Conservation (phyloP, 257 asterid genomes). For the Jacaranda mimosifolia region DNA sequence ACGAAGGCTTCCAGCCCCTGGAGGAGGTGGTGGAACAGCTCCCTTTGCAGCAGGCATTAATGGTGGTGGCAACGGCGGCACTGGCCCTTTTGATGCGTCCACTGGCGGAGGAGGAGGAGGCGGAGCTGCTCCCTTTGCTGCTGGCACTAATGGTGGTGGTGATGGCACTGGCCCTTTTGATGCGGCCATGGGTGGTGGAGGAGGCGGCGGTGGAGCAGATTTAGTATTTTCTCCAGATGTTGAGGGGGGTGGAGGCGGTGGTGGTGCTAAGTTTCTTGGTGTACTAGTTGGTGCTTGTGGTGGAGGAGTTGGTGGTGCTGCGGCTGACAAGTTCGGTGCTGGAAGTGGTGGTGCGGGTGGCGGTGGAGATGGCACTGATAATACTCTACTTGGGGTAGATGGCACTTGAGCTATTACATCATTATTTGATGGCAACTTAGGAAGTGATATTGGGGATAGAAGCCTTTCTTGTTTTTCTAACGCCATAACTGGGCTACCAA, state of each 20-base stretch:
- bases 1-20: constrained; percentile 56
- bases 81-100: constrained; percentile 44
- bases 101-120: constrained; percentile 65
- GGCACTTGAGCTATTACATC: constrained; percentile 34
- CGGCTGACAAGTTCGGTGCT: background rate
- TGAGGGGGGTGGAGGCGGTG: constrained; percentile 30
- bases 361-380: constrained; percentile 21
- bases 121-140: constrained; percentile 38
- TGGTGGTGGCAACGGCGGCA: constrained; percentile 64
- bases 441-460: constrained; percentile 30
- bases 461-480: constrained; percentile 8
- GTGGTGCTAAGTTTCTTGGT: constrained; percentile 30
- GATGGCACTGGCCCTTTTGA: constrained; percentile 21
- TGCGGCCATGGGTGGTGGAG: constrained; percentile 24
- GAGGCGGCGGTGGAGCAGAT: constrained; percentile 39
- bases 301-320: constrained; percentile 14
- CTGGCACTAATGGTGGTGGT: constrained; percentile 45
- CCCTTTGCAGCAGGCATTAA: constrained; percentile 46
- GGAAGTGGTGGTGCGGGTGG: constrained; percentile 38
- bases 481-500: background rate
- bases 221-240: background rate
- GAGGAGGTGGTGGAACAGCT: constrained; percentile 81
- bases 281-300: constrained; percentile 36
- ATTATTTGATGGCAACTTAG: constrained; percentile 31
- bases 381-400: background rate